Evolutionary conservation across 2,329 filamentous ascomycete genomes (phyloP).

Genomic region (Curvularia hawaiiensis): DNA sequence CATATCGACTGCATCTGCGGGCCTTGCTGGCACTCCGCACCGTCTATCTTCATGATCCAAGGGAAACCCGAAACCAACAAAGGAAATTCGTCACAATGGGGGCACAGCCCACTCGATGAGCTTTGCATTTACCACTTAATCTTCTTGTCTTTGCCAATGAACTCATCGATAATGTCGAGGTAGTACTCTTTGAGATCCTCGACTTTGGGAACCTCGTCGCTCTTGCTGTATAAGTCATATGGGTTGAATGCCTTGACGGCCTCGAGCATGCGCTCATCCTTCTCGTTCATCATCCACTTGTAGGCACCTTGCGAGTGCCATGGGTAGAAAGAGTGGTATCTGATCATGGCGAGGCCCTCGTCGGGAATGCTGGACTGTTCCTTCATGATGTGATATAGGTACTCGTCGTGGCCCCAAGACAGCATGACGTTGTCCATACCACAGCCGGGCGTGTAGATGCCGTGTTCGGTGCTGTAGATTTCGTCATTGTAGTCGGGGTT

Average conservation of each 20-base stretch:
- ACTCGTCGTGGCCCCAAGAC: constrained; percentile 89
- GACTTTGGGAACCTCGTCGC: constrained; percentile 75
- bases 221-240: constrained; percentile 92
- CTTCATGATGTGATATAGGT: constrained; percentile 85
- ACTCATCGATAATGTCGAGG: constrained; percentile 66
- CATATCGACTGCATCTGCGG: background rate
- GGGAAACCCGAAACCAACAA: background rate
- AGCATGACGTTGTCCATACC: constrained; percentile 89
- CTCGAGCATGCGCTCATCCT: constrained; percentile 78
- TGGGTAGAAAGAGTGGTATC: constrained; percentile 91
- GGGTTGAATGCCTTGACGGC: constrained; percentile 88
- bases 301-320: constrained; percentile 88
- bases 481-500: constrained; percentile 77
- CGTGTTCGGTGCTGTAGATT: constrained; percentile 75
- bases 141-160: constrained; percentile 67
- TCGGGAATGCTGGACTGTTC: constrained; percentile 78
- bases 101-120: background rate
- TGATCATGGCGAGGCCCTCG: constrained; percentile 89
- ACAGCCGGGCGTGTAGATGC: constrained; percentile 80
- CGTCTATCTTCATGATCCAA: background rate
- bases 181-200: constrained; percentile 72
- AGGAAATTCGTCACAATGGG: background rate
- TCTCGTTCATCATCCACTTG: constrained; percentile 78
- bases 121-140: constrained; percentile 65
- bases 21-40: constrained; percentile 4